Evolutionary conservation across 345 rosid species (phyloP).

Genomic region (Arabis hirsuta): DNA sequence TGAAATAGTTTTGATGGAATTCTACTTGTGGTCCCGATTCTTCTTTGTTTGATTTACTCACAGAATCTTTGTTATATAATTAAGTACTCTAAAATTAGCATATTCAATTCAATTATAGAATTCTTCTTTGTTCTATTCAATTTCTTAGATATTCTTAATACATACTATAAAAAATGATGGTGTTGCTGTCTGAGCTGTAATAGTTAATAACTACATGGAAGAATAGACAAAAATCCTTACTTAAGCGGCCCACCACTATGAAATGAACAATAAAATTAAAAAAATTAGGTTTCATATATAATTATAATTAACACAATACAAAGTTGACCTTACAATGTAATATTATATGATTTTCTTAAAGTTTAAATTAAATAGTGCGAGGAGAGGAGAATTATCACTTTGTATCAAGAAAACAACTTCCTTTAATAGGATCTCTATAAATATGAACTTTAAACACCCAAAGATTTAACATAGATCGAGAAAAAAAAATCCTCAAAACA

Average conservation of each 20-base stretch:
- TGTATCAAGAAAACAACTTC: slow-evolving; percentile 1
- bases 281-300: slow-evolving; percentile 13
- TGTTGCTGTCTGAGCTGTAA: slow-evolving; percentile 43
- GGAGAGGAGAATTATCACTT: slow-evolving; percentile 12
- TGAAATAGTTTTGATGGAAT: neutral
- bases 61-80: slow-evolving; percentile 14
- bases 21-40: neutral
- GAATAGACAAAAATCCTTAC: slow-evolving; percentile 25
- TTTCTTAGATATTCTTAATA: neutral
- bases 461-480: slow-evolving; percentile 37
- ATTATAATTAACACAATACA: slow-evolving; percentile 13
- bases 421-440: slow-evolving; percentile 4
- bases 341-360: slow-evolving; percentile 1
- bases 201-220: slow-evolving; percentile 25
- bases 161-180: slow-evolving; percentile 7
- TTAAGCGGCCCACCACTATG: slow-evolving; percentile 34
- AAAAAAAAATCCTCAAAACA: slow-evolving; percentile 16
- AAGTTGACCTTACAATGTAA: slow-evolving; percentile 41
- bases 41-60: neutral
- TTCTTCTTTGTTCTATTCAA: slow-evolving; percentile 27
- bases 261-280: neutral
- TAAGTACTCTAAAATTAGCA: neutral
- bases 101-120: slow-evolving; percentile 1
- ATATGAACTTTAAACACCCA: slow-evolving; percentile 28
- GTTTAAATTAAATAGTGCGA: neutral